These are phyloP conservation scores for Echria macrotheca DNA, from an alignment of 495 filamentous ascomycete genomes.

Conservation along the genomic window DNA sequence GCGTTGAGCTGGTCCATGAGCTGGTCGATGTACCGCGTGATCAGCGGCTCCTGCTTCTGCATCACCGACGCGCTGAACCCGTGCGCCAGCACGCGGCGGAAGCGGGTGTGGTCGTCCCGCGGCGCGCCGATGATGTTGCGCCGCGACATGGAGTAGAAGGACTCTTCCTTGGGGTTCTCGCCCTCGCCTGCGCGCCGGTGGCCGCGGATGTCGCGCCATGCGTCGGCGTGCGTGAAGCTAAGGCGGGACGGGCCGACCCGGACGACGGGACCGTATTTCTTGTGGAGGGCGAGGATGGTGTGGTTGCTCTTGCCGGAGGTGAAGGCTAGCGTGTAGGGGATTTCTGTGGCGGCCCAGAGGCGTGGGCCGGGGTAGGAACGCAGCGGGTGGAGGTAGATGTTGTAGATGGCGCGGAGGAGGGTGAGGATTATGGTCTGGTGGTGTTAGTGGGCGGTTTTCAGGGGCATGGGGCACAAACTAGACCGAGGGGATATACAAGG, in stretches of 20 bases:
- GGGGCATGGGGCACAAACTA: no score
- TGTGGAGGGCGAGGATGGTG: constrained; percentile 31
- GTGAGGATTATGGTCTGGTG: not conserved
- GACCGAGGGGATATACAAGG: no score
- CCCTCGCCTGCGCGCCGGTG: constrained; percentile 7
- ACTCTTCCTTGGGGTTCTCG: constrained; percentile 34
- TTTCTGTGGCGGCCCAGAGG: constrained; percentile 33
- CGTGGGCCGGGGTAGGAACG: constrained; percentile 47
- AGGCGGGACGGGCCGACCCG: constrained; percentile 52
- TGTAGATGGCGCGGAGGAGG: constrained; percentile 31
- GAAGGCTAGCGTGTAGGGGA: constrained; percentile 26
- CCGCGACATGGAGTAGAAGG: constrained; percentile 14
- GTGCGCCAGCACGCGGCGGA: constrained; percentile 41
- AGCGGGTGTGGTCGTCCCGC: constrained; percentile 32
- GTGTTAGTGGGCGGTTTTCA: no score
- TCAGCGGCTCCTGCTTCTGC: constrained; percentile 32
- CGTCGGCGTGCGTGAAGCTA: constrained; percentile 45
- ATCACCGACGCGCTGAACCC: constrained; percentile 46
- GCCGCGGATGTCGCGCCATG: constrained; percentile 58
- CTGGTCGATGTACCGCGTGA: constrained; percentile 33
- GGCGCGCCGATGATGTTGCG: constrained; percentile 24
- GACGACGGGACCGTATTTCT: constrained; percentile 48
- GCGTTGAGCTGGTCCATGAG: constrained; percentile 33
- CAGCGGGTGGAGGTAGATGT: constrained; percentile 52
- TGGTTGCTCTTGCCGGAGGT: constrained; percentile 11